Conservation (phyloP, 225 moss, liverwort and hornwort species). For the Lunularia cruciata region DNA sequence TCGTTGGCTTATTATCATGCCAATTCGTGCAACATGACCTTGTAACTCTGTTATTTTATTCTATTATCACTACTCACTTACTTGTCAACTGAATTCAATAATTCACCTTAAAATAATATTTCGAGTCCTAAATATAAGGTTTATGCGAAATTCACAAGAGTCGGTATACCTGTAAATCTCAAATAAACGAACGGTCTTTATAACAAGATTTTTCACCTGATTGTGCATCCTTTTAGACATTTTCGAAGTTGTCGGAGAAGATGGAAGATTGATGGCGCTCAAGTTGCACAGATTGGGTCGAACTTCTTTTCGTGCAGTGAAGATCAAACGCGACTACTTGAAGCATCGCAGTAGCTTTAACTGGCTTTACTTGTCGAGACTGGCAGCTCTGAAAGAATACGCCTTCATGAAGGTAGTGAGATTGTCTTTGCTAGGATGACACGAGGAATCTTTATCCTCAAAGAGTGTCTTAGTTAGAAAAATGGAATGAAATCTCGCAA, state of each 20-base stretch:
- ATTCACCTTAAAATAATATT: too few species aligned
- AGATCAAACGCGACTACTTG: constrained; percentile 91
- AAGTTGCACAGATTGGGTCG: constrained; percentile 92
- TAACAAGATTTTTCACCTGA: background rate
- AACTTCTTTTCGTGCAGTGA: constrained; percentile 94
- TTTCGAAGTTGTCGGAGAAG: constrained; percentile 90
- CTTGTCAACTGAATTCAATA: too few species aligned
- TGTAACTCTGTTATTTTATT: too few species aligned
- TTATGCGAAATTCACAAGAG: too few species aligned
- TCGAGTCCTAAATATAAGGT: too few species aligned
- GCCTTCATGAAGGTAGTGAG: constrained; percentile 88
- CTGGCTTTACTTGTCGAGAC: constrained; percentile 90
- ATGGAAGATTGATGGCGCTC: constrained; percentile 87
- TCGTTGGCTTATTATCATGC: too few species aligned
- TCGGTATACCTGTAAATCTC: too few species aligned
- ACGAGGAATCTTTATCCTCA: background rate
- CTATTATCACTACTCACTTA: too few species aligned
- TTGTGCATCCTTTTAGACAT: constrained; percentile 55
- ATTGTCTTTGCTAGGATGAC: background rate
- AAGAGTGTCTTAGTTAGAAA: background rate
- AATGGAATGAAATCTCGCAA: background rate
- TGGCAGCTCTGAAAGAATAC: constrained; percentile 95
- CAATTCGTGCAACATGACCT: too few species aligned
- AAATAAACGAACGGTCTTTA: background rate
- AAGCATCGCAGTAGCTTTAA: constrained; percentile 92